Evolutionary conservation across 768 basidiomycete genomes (phyloP).

Genomic region (Psilocybe cyanescens): DNA sequence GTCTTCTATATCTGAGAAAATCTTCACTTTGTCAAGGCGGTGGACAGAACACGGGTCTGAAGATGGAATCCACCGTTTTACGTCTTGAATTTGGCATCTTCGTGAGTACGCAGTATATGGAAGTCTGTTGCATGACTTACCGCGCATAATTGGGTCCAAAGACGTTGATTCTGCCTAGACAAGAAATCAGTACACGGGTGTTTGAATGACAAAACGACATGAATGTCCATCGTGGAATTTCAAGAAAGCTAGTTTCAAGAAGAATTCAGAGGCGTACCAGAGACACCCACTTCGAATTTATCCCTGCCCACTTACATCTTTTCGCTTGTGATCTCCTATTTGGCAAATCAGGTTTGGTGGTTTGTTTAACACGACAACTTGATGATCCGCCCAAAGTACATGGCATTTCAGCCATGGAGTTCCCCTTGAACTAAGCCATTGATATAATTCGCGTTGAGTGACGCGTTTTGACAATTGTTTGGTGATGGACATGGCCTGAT

Average conservation of each 20-base stretch:
- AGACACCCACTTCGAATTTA: too few relatives aligned
- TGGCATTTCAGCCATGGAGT: constrained; percentile 27
- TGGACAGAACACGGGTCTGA: constrained; percentile 54
- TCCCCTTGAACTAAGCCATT: constrained; percentile 8
- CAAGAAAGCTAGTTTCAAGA: too few relatives aligned
- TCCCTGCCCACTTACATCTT: constrained; percentile 19
- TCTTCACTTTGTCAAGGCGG: constrained; percentile 64
- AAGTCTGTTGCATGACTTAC: constrained; percentile 12
- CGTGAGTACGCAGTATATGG: neutral
- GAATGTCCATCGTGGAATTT: too few relatives aligned
- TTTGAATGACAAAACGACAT: constrained; percentile 2
- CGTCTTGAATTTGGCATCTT: constrained; percentile 19
- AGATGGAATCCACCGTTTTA: constrained; percentile 22
- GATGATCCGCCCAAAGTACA: constrained; percentile 56
- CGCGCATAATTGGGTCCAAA: constrained; percentile 40
- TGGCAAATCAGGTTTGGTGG: constrained; percentile 63
- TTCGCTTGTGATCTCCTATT: constrained; percentile 26
- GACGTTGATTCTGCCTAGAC: constrained; percentile 13
- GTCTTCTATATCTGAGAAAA: neutral
- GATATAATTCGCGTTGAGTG: constrained; percentile 14
- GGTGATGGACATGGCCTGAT: neutral
- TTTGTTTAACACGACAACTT: constrained; percentile 61
- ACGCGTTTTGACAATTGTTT: constrained; percentile 1
- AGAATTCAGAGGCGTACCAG: too few relatives aligned
- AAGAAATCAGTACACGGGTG: constrained; percentile 2